A percentile compares a stretch with the other conserved stretches of the same genome.
These are phyloP conservation scores for Cicer chorassanicum DNA, from an alignment of 306 rosid species.

Conservation along the genomic window DNA sequence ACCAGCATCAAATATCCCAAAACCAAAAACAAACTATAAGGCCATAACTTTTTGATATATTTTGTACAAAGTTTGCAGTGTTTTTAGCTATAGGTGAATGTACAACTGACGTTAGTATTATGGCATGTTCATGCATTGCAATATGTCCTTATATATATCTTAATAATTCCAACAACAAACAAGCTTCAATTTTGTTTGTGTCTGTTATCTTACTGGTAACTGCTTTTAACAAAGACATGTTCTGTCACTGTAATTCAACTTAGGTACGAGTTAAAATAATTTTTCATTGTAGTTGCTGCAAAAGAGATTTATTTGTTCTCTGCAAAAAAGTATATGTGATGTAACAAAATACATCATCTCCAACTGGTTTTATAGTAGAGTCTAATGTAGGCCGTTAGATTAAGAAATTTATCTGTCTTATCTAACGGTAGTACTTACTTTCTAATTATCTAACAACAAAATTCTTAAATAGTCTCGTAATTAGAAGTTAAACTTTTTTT, in stretches of 20 bases:
- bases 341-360: too few relatives aligned
- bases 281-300: constrained; percentile 44
- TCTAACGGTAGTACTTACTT: too few relatives aligned
- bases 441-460: too few relatives aligned
- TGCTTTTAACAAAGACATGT: constrained; percentile 37
- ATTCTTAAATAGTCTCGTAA: too few relatives aligned
- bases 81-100: constrained; percentile 35
- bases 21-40: constrained; percentile 24
- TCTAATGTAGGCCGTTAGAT: too few relatives aligned
- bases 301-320: constrained; percentile 13
- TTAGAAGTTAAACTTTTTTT: too few relatives aligned
- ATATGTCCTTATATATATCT: background rate
- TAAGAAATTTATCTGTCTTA: too few relatives aligned
- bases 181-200: constrained; percentile 36
- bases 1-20: background rate
- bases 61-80: constrained; percentile 12
- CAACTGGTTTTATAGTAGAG: too few relatives aligned
- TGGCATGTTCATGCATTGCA: constrained; percentile 41
- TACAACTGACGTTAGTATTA: constrained; percentile 48
- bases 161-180: constrained; percentile 9
- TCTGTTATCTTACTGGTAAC: constrained; percentile 30
- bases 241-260: constrained; percentile 52
- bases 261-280: constrained; percentile 45
- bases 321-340: background rate
- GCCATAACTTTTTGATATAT: constrained; percentile 26